Evolutionary conservation across 345 rosid species (phyloP), one percentile per base, ranked within the genome.

Genomic region (Eucalyptus globulus): DNA sequence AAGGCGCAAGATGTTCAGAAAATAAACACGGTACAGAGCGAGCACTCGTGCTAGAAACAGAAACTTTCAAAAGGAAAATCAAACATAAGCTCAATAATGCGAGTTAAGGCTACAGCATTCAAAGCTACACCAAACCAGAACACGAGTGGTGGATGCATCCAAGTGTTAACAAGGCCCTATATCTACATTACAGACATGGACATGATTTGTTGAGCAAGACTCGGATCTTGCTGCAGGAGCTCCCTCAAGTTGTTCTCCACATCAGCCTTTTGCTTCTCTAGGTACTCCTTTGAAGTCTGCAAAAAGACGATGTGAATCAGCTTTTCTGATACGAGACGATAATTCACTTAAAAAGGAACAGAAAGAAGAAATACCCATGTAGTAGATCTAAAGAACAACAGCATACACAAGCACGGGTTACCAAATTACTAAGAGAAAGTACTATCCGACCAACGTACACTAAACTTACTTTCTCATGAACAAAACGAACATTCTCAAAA

Each of bases 201-300:
- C 99, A 98, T 95, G 58, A 96, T 96, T 91, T 96, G 99, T 51
- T 93, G 96, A 90, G 98, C 97, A 45, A 96, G 95, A 91, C 96
- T 97, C 0, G 99, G 98, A 91, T 97, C 99, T 92, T 98, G 99
- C 91, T 95, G 97, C 90, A 98, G 91, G 89, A 98, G 96, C 94
- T 97, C 99, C 94, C 92, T 94, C 92, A 95, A 90, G 93, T 96
- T 97, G 94, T 89, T 96, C 94, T 97, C 99, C 49, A 95, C 97
- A 92, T 97, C 99, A 27, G 93, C 93, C 67, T 85, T 94, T 91
- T 97, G 99, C 93, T 97, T 97, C 91, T 98, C 98, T 93, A 97
- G 90, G 93, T 97, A 97, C 86, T 98, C 99, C 94, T 94, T 97
- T 2, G 99, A 98, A 81, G 94, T 93, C 99, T 96, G 93, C 69